Evolutionary conservation across 148 eudicot genomes (phyloP).

Genomic region (Agrostemma githago): DNA sequence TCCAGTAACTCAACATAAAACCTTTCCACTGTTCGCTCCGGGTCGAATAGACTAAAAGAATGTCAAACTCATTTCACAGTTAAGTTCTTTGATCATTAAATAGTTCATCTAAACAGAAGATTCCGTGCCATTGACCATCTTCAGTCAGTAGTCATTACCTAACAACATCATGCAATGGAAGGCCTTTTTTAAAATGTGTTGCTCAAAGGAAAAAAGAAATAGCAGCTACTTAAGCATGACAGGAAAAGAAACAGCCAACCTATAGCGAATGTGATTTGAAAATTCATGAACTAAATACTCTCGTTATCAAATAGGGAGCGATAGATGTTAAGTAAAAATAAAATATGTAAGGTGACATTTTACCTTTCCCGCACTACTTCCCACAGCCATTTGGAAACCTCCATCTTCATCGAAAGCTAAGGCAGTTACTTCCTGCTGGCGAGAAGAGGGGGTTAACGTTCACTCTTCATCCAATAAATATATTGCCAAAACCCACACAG

Average conservation of each 20-base stretch:
- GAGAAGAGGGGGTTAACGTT: slow-evolving; percentile 18
- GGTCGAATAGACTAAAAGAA: not conserved
- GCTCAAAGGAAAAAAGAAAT: not conserved
- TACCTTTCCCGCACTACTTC: slow-evolving; percentile 96
- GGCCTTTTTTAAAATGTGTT: not conserved
- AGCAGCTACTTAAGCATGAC: not conserved
- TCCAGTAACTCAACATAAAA: too few relatives aligned
- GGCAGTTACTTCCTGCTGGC: slow-evolving; percentile 73
- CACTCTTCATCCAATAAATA: slow-evolving; percentile 1
- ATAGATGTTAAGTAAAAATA: not conserved
- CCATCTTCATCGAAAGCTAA: slow-evolving; percentile 76
- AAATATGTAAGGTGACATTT: slow-evolving; percentile 1
- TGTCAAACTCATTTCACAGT: not conserved
- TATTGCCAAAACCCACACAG: not conserved
- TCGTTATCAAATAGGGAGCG: not conserved
- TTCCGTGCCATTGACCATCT: not conserved
- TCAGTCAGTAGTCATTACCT: not conserved
- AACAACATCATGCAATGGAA: not conserved
- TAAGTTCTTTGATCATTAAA: not conserved
- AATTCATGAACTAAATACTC: not conserved
- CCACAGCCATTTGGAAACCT: slow-evolving; percentile 91
- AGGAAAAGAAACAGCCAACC: not conserved
- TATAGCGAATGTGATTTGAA: not conserved
- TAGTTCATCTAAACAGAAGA: not conserved
- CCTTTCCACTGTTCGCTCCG: not conserved